Evolutionary conservation across 306 rosid species (phyloP), one percentile per base, ranked within the genome.

Genomic region (Castanea sativa): DNA sequence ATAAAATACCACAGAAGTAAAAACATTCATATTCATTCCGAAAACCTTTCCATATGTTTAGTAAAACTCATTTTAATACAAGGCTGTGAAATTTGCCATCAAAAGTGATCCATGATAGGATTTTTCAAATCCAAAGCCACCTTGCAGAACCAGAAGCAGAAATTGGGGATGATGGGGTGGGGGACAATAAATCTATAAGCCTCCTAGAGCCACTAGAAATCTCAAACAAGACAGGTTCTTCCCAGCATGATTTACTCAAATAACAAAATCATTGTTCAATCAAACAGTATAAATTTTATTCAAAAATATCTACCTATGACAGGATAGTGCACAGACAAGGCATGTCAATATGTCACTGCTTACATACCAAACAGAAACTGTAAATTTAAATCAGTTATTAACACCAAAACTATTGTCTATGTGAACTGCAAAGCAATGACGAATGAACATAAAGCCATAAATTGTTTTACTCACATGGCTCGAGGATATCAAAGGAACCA

Each of bases 401-500:
- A 29, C 7, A 61, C 13, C 19, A 21, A 15, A 65, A 65, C n/a
- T 13, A 14, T 63, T 63, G n/a, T 14, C 69, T 27, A 63, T 14
- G 4, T 63, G 38, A 30, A 63, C 20, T 29, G 29, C 29, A 33
- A 32, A 18, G 32, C 35, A 5, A 18, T 32, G 45, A 65, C 49
- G 15, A 23, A 18, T 68, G 57, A 73, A 21, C 41, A 71, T 55
- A 51, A 65, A 13, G 33, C 9, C 19, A 70, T 35, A 75, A 56
- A 0, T 65, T 38, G 65, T 12, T 73, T 27, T 61, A 85, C 88
- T 90, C 86, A 91, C 96, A 52, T 81, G 85, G 84, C 79, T 73
- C 1, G 75, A 71, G 56, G 95, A 81, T 7, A 78, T 63, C 58
- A 86, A 64, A 60, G 88, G 81, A 85, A 81, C 55, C 75, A 80